These are phyloP conservation scores for Globisporangium apiculatum DNA, from an alignment of 352 stramenopile genomes.

Conservation along the genomic window DNA sequence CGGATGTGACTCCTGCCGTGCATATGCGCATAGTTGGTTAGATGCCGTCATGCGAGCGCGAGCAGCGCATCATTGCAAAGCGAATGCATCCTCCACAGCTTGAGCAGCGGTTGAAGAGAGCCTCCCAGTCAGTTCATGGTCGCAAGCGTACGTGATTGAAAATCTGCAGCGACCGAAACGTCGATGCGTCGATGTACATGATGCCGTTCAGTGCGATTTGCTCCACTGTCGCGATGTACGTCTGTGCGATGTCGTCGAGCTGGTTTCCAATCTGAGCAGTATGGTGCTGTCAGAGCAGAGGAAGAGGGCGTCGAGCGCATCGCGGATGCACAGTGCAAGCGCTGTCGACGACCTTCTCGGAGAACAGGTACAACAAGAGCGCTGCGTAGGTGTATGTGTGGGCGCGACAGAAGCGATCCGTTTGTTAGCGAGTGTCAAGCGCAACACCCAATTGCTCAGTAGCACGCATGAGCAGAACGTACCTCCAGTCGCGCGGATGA, in stretches of 20 bases:
- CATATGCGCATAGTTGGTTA: not conserved
- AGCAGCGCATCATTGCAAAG: too few species aligned
- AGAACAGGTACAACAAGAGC: conserved; percentile 53
- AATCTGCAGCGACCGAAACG: conserved; percentile 74
- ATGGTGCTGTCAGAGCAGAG: not conserved
- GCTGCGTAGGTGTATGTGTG: conserved; percentile 18
- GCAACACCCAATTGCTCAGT: not conserved
- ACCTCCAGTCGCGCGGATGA: conserved; percentile 76
- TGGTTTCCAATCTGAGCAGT: conserved; percentile 72
- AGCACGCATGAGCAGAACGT: conserved; percentile 1
- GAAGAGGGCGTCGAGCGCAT: not conserved
- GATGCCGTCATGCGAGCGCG: too few species aligned
- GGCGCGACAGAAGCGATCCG: not conserved
- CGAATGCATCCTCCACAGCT: too few species aligned
- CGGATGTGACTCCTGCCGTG: conserved; percentile 62
- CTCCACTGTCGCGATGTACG: conserved; percentile 57
- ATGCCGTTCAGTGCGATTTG: conserved; percentile 64
- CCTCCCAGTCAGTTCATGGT: too few species aligned
- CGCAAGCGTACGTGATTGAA: conserved; percentile 53
- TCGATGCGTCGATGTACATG: conserved; percentile 73
- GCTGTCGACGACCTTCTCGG: conserved; percentile 44
- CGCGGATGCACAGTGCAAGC: not conserved
- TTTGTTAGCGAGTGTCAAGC: conserved; percentile 6
- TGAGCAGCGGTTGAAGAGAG: not conserved
- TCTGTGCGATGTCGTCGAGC: conserved; percentile 42